phyloP scores from a whole-genome alignment of 2,329 filamentous ascomycete genomes.

The Drechslerella coelobrocha region DNA sequence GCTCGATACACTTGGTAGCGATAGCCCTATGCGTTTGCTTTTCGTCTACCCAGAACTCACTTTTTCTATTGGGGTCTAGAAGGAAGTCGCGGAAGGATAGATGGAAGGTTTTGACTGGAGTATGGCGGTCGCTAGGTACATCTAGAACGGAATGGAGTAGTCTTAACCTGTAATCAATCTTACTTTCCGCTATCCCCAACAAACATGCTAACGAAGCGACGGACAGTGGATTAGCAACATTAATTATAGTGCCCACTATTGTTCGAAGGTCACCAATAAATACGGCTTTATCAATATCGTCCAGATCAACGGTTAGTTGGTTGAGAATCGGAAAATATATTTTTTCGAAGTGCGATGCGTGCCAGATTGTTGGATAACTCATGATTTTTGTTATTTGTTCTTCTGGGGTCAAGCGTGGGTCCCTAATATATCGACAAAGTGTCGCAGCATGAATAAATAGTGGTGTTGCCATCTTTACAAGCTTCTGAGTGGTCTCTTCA shows the following conservation, averaged over 20 bases:
- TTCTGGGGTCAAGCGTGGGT: neutral
- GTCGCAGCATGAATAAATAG: constrained; percentile 52
- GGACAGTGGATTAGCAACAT: neutral
- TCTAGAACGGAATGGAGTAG: neutral
- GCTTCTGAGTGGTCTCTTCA: constrained; percentile 31
- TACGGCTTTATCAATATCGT: neutral
- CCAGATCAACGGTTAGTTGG: neutral
- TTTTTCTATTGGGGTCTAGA: neutral
- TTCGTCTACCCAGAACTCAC: constrained; percentile 11
- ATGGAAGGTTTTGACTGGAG: constrained; percentile 10
- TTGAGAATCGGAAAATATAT: constrained; percentile 8
- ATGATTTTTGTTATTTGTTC: neutral
- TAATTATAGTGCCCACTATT: neutral
- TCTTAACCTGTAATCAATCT: neutral
- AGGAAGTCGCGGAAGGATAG: constrained; percentile 20
- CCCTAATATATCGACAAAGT: constrained; percentile 54
- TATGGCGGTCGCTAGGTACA: neutral
- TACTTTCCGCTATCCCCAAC: neutral
- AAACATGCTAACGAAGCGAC: neutral
- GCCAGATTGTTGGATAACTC: neutral
- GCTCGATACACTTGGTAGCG: constrained; percentile 52
- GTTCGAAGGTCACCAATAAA: neutral
- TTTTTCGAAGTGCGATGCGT: neutral
- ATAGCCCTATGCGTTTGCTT: constrained; percentile 55
- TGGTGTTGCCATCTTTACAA: constrained; percentile 48